phyloP scores from a whole-genome alignment of 2,329 filamentous ascomycete species.

The Scedosporium apiospermum region DNA sequence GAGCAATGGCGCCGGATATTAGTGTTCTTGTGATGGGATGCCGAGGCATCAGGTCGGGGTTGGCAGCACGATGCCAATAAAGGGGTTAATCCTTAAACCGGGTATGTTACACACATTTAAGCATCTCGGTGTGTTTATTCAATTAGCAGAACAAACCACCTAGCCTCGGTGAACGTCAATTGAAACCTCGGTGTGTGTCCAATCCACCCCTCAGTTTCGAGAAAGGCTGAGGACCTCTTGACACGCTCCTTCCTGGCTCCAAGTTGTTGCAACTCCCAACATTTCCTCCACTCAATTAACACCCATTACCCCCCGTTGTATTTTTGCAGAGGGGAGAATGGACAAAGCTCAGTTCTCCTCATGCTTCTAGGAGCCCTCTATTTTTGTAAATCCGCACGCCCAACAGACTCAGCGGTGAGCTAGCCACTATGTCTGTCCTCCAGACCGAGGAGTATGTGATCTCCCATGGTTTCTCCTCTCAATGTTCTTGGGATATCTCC shows the following conservation, averaged over 20 bases:
- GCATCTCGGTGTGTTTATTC: background rate
- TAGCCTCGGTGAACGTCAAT: background rate
- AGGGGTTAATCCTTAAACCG: background rate
- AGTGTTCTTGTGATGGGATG: background rate
- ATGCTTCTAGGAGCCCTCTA: background rate
- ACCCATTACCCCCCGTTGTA: background rate
- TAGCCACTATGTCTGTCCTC: constrained; percentile 29
- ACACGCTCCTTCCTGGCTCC: background rate
- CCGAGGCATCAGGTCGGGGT: background rate
- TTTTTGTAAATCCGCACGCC: constrained; percentile 12
- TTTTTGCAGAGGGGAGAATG: background rate
- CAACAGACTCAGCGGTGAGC: background rate
- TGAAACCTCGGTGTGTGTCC: background rate
- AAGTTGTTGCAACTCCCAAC: background rate
- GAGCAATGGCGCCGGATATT: background rate
- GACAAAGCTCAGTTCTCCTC: background rate
- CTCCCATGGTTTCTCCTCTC: background rate
- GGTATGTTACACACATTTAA: background rate
- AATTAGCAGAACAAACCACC: background rate
- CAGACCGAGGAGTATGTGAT: constrained; percentile 31
- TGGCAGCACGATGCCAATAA: background rate
- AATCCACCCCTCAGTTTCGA: background rate
- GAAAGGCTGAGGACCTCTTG: background rate
- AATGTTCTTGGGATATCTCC: background rate
- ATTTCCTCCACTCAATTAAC: background rate